A percentile compares a stretch with the other conserved stretches of the same genome.
Evolutionary conservation across 1,284 basidiomycete genomes (phyloP).

Genomic region (Bjerkandera adusta): DNA sequence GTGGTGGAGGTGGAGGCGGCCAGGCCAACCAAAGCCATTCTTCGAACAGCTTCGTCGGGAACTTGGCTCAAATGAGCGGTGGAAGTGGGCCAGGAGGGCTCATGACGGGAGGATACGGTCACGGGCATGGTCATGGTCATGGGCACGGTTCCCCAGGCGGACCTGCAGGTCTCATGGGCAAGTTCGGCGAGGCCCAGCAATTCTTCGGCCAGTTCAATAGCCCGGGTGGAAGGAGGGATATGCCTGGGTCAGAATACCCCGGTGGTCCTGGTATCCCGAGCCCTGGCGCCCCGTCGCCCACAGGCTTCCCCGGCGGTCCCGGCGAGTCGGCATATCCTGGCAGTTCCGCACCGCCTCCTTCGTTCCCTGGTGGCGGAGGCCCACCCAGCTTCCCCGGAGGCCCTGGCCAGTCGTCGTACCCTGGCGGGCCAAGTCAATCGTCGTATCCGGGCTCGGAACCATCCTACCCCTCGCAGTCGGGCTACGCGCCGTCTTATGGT

Average conservation of each 20-base stretch:
- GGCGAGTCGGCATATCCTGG: background rate
- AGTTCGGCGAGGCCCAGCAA: conserved; percentile 11
- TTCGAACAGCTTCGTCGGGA: background rate
- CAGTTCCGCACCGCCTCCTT: background rate
- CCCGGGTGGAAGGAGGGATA: conserved; percentile 1
- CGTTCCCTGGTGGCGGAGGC: background rate
- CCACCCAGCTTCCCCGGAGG: background rate
- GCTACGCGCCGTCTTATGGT: conserved; percentile 19
- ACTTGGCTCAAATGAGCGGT: background rate
- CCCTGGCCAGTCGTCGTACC: conserved; percentile 7
- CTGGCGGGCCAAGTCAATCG: conserved; percentile 8
- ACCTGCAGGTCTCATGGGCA: conserved; percentile 9
- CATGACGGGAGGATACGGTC: conserved; percentile 2
- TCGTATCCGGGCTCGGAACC: conserved; percentile 11
- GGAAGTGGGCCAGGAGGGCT: background rate
- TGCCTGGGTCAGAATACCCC: background rate
- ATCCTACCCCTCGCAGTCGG: conserved; percentile 11
- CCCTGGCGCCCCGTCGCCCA: conserved; percentile 1
- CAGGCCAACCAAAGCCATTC: too few relatives aligned
- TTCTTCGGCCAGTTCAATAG: conserved; percentile 13
- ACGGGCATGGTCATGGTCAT: conserved; percentile 16
- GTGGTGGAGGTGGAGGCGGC: too few relatives aligned
- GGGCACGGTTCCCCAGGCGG: conserved; percentile 8
- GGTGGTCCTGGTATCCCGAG: background rate
- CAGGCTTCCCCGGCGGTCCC: background rate